Percentiles rank a stretch among this genome's conserved stretches.
Evolutionary conservation across 371 early-diverging fungal species (phyloP).

Genomic region (Mucor plumbeus): DNA sequence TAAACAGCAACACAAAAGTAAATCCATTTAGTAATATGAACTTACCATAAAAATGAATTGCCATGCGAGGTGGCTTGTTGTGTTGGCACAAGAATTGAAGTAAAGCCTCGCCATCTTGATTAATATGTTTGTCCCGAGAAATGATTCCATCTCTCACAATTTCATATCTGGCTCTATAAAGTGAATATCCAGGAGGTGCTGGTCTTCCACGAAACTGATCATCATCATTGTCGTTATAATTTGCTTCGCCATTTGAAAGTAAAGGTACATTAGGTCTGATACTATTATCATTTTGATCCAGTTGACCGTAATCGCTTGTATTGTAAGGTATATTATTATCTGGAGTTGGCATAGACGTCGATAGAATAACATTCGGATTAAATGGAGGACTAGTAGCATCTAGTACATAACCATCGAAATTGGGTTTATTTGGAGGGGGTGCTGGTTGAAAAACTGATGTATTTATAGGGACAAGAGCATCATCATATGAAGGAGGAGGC

Average conservation of each 20-base stretch:
- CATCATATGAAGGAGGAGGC: conserved; percentile 36
- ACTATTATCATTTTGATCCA: neutral
- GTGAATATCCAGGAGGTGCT: conserved; percentile 47
- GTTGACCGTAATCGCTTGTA: conserved; percentile 17
- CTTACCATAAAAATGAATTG: conserved; percentile 46
- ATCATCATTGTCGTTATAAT: conserved; percentile 12
- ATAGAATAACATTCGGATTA: conserved; percentile 12
- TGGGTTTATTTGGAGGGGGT: conserved; percentile 21
- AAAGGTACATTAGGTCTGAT: neutral
- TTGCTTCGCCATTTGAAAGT: neutral
- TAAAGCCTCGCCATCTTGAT: conserved; percentile 52
- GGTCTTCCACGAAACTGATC: conserved; percentile 36
- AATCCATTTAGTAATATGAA: neutral
- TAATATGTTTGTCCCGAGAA: conserved; percentile 48
- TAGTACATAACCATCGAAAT: conserved; percentile 21
- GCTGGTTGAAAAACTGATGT: neutral
- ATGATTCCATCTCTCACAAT: conserved; percentile 28
- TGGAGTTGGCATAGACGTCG: neutral
- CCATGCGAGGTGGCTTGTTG: conserved; percentile 44
- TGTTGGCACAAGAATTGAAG: conserved; percentile 47
- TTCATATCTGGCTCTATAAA: conserved; percentile 39
- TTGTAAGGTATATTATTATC: neutral
- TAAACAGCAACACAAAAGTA: neutral
- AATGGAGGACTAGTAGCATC: conserved; percentile 17
- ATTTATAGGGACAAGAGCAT: conserved; percentile 16